Conservation (phyloP, 106 monocot genomes). For the Dendrobium chrysotoxum region DNA sequence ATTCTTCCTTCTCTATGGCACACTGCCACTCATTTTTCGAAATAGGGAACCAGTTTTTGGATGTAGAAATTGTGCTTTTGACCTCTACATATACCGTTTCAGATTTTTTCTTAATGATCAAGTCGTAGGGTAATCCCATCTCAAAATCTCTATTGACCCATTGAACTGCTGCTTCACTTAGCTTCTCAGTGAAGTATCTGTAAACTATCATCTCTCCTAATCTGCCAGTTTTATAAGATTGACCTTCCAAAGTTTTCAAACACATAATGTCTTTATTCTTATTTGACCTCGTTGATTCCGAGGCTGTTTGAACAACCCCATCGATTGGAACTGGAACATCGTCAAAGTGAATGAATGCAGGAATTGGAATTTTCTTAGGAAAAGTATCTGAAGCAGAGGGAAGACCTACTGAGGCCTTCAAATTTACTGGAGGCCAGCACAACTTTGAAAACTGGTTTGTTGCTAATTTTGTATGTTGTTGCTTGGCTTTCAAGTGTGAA, state of each 20-base stretch:
- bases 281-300: too few species aligned
- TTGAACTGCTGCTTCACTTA: constrained; percentile 16
- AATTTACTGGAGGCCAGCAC: constrained; percentile 35
- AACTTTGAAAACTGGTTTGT: constrained; percentile 4
- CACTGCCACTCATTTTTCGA: constrained; percentile 43
- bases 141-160: constrained; percentile 43
- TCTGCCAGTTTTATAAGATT: constrained; percentile 31
- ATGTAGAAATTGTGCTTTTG: constrained; percentile 38
- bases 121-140: constrained; percentile 52
- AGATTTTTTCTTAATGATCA: constrained; percentile 23
- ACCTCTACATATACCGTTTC: constrained; percentile 33
- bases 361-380: too few species aligned
- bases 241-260: constrained; percentile 7
- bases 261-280: constrained; percentile 9
- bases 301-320: too few species aligned
- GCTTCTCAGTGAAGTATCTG: constrained; percentile 35
- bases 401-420: neutral
- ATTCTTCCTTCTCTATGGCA: constrained; percentile 39
- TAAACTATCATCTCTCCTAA: constrained; percentile 39
- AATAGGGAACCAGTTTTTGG: constrained; percentile 45
- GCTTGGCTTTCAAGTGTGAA: neutral
- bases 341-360: neutral
- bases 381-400: too few species aligned
- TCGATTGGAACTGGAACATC: neutral
- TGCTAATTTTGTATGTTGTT: neutral